phyloP scores from a whole-genome alignment of 2,329 filamentous ascomycete species.

The Cadophora malorum region DNA sequence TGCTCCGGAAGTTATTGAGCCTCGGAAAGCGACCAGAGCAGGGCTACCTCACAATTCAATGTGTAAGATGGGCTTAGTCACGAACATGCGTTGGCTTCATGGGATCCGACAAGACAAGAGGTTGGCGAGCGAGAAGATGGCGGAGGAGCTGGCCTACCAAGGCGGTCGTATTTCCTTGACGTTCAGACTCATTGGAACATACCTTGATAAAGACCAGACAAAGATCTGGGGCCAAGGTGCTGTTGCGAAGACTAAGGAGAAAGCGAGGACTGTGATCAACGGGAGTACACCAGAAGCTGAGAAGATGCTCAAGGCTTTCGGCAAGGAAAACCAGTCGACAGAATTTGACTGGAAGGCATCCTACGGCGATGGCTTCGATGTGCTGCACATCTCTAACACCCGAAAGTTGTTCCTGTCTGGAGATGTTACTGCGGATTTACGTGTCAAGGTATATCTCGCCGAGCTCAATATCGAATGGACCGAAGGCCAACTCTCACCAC shows the following conservation, averaged over 20 bases:
- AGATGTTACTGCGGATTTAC: constrained; percentile 56
- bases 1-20: constrained; percentile 33
- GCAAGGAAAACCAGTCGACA: constrained; percentile 78
- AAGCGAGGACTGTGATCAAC: constrained; percentile 70
- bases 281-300: constrained; percentile 71
- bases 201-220: constrained; percentile 67
- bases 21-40: constrained; percentile 59
- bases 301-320: constrained; percentile 78
- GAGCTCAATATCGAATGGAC: constrained; percentile 53
- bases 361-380: constrained; percentile 86
- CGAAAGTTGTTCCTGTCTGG: constrained; percentile 54
- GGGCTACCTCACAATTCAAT: constrained; percentile 87
- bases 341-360: constrained; percentile 75
- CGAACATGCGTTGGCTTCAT: constrained; percentile 89
- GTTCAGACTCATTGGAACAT: constrained; percentile 89
- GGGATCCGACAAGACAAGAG: constrained; percentile 91
- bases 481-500: constrained; percentile 39
- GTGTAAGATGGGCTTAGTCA: constrained; percentile 79
- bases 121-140: constrained; percentile 66
- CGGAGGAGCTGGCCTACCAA: constrained; percentile 72
- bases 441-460: constrained; percentile 57
- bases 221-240: constrained; percentile 94
- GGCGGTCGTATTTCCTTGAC: constrained; percentile 90
- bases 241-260: constrained; percentile 65
- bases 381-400: constrained; percentile 65